Base-by-base conservation (phyloP, 192 early-diverging fungal genomes). In the Coemansia sp. region DNA sequence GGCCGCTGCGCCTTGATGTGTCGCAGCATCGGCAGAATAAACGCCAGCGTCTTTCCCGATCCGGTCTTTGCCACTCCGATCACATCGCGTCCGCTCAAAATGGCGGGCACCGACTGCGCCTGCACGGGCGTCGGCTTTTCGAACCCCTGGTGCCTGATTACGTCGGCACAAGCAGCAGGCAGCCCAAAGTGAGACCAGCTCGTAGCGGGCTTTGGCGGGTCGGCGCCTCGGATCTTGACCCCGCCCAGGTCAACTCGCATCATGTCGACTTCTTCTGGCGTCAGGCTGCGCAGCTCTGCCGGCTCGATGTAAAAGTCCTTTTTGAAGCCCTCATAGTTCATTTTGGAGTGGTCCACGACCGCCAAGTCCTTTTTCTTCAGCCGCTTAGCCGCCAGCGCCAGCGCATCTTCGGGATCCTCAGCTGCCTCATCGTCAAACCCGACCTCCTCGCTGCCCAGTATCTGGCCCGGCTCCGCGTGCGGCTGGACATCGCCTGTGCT, bases 261-360 rank as follows among this genome's bases (percentile, higher is more conserved):
- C 51, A 86, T 80, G 24, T 95, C 92, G 4, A 99, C 94, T 45
- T 97, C 90, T 38, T 90, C 95, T 0, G 75, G 64, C 3, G 94
- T 94, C 83, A 98, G 64, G 27, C 87, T 86, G 25, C 87, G 87
- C 49, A 98, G 73, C 64, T 98, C 97, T 15, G 92, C 90, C 12
- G 97, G 96, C 57, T 98, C 97, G 31, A 98, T 92, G 70, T 92
- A 98, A 77, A 99, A 98, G 71, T 97, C 86, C 65, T 96, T 95
- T 42, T 89, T 84, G 75, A 98, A 98, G 36, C 80, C 74, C 67
- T 95, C 93, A 67, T 99, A 98, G 17, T 87, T 84, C 60, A 94
- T 89, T 54, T 87, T 86, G 6, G 88, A 80, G 73, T 99, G 96
- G 66, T 99, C 93, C 15, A 96, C 93, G 0, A 87, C 75, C 1